These are phyloP conservation scores for Ogataea populi-albae DNA, from an alignment of 805 yeast species.

Conservation along the genomic window DNA sequence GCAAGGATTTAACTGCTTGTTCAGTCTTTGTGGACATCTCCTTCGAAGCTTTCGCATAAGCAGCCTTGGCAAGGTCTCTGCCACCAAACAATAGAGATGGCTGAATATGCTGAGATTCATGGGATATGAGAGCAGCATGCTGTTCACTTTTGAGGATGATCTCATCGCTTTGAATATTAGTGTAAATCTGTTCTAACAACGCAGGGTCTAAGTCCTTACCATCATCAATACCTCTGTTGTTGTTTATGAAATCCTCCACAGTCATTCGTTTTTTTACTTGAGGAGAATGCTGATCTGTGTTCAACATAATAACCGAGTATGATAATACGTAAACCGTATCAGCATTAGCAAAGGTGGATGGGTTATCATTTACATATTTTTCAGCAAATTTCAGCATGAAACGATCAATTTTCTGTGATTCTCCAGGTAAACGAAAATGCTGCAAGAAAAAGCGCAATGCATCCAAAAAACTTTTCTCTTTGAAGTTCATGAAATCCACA, in stretches of 20 bases:
- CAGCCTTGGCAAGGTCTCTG: constrained; percentile 69
- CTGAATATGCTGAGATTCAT: constrained; percentile 41
- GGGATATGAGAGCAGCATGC: constrained; percentile 81
- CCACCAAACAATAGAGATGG: constrained; percentile 56
- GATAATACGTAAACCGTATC: constrained; percentile 92
- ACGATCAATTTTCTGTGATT: constrained; percentile 95
- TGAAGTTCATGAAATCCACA: constrained; percentile 83
- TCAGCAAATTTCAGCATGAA: constrained; percentile 97
- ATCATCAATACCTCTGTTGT: constrained; percentile 91
- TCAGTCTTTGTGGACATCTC: constrained; percentile 91
- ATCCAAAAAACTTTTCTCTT: constrained; percentile 66
- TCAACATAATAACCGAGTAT: constrained; percentile 87
- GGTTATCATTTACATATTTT: constrained; percentile 84
- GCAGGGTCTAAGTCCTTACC: constrained; percentile 80
- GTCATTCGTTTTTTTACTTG: constrained; percentile 88
- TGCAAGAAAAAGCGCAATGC: constrained; percentile 85
- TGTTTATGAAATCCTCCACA: constrained; percentile 76
- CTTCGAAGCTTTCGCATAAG: constrained; percentile 87
- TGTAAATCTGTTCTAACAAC: constrained; percentile 62
- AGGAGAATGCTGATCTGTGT: constrained; percentile 90
- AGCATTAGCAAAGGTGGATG: constrained; percentile 83
- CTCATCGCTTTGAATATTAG: constrained; percentile 80
- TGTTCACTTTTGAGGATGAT: constrained; percentile 92
- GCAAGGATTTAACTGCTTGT: constrained; percentile 66
- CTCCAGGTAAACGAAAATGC: constrained; percentile 92